phyloP scores from a whole-genome alignment of 2,329 filamentous ascomycete genomes.

The Macrophomina tecta region DNA sequence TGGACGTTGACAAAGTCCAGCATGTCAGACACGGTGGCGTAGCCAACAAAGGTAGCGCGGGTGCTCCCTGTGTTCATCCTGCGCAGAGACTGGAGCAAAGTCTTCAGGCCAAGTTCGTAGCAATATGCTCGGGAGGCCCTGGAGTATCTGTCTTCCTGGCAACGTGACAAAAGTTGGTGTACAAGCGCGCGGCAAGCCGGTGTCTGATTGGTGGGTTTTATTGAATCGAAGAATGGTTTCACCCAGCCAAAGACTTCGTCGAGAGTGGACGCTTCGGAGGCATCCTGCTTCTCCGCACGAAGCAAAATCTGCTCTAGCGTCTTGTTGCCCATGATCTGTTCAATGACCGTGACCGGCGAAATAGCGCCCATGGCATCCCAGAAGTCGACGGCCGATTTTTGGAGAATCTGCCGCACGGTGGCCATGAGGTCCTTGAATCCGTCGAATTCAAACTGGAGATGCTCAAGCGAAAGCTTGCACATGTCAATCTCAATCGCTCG shows the following conservation, averaged over 20 bases:
- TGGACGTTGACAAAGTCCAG: constrained; percentile 70
- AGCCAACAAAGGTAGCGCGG: constrained; percentile 45
- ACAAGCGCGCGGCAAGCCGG: constrained; percentile 82
- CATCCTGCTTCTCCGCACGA: constrained; percentile 47
- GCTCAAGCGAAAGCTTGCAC: constrained; percentile 65
- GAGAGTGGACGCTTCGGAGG: constrained; percentile 64
- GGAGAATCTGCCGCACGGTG: constrained; percentile 72
- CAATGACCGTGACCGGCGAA: constrained; percentile 79
- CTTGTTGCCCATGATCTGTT: constrained; percentile 79
- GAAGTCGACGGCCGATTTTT: constrained; percentile 78
- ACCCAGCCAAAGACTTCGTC: constrained; percentile 77
- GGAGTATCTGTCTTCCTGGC: constrained; percentile 63
- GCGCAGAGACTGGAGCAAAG: constrained; percentile 43
- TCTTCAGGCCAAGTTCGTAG: constrained; percentile 62
- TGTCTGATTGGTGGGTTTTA: constrained; percentile 75
- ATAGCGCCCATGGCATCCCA: constrained; percentile 88
- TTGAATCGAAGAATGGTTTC: constrained; percentile 75
- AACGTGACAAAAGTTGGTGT: constrained; percentile 72
- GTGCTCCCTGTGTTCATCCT: constrained; percentile 43
- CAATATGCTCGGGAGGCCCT: constrained; percentile 66
- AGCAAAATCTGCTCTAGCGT: constrained; percentile 67
- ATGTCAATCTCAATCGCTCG: constrained; percentile 78
- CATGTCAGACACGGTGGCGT: constrained; percentile 58
- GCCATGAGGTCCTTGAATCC: constrained; percentile 73
- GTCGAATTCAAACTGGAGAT: constrained; percentile 60